phyloP scores from a whole-genome alignment of 2,329 filamentous ascomycete species.

The Calonectria leucothoes region DNA sequence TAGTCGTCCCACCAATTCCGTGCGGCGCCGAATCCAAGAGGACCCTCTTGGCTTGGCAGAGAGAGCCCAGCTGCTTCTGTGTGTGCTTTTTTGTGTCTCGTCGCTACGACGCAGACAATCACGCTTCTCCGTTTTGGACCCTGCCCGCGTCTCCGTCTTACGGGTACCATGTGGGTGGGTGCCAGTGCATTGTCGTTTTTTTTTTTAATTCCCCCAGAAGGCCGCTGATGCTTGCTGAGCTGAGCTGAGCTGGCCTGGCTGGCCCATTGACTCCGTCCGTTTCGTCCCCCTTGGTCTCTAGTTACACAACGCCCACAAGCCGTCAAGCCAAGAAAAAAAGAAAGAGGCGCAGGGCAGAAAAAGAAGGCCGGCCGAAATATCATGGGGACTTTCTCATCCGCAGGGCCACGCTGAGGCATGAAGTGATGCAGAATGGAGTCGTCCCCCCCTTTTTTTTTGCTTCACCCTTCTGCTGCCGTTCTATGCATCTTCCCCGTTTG shows the following conservation, averaged over 20 bases:
- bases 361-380: background rate
- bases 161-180: conserved; percentile 8
- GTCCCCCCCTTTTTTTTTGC: background rate
- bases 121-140: background rate
- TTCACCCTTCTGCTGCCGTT: background rate
- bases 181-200: conserved; percentile 10
- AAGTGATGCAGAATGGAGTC: background rate
- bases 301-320: background rate
- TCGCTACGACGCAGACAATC: background rate
- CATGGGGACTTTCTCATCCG: background rate
- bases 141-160: background rate
- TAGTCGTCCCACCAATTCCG: background rate
- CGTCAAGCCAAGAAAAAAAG: background rate
- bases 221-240: conserved; percentile 24
- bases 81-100: background rate
- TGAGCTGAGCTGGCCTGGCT: conserved; percentile 13
- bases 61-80: background rate
- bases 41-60: background rate
- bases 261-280: background rate
- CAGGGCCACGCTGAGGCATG: conserved; percentile 1
- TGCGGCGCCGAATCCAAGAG: background rate
- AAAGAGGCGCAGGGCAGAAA: conserved; percentile 4
- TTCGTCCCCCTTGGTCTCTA: no score
- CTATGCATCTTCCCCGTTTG: background rate
- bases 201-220: background rate